A percentile compares a stretch with the other conserved stretches of the same genome.
These are phyloP conservation scores for Phytophthora nicotianae DNA, from an alignment of 352 stramenopile genomes.

Conservation along the genomic window DNA sequence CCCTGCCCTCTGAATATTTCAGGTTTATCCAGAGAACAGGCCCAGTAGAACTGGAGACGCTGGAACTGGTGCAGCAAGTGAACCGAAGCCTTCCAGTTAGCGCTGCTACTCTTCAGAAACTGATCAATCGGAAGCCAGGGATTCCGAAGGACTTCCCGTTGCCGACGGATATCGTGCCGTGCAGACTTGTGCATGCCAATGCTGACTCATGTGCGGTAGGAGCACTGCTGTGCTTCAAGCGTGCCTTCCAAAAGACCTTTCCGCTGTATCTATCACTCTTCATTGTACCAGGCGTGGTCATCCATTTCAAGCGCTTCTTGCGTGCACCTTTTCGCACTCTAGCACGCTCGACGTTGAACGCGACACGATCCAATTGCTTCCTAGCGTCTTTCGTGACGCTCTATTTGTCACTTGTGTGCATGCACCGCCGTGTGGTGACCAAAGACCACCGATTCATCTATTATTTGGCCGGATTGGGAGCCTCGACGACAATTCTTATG, in stretches of 20 bases:
- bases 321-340: constrained; percentile 58
- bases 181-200: constrained; percentile 65
- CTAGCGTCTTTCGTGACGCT: constrained; percentile 72
- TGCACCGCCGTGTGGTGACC: constrained; percentile 55
- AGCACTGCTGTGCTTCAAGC: constrained; percentile 56
- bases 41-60: constrained; percentile 63
- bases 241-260: constrained; percentile 68
- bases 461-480: constrained; percentile 70
- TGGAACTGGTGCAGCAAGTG: constrained; percentile 66
- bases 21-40: constrained; percentile 81
- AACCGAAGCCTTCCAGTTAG: constrained; percentile 61
- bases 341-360: constrained; percentile 60
- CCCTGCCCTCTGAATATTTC: constrained; percentile 80
- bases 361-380: constrained; percentile 80
- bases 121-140: constrained; percentile 49
- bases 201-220: constrained; percentile 54
- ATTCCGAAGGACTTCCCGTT: constrained; percentile 40
- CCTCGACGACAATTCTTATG: constrained; percentile 74
- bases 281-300: constrained; percentile 82
- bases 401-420: constrained; percentile 72
- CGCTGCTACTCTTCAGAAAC: constrained; percentile 38
- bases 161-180: constrained; percentile 51
- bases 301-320: constrained; percentile 84
- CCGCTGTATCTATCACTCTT: constrained; percentile 87
- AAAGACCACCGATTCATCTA: constrained; percentile 79